Percentiles rank a stretch among this genome's conserved stretches.
These are phyloP conservation scores for Fraxinus greggii DNA, from an alignment of 305 asterid species.

Conservation along the genomic window DNA sequence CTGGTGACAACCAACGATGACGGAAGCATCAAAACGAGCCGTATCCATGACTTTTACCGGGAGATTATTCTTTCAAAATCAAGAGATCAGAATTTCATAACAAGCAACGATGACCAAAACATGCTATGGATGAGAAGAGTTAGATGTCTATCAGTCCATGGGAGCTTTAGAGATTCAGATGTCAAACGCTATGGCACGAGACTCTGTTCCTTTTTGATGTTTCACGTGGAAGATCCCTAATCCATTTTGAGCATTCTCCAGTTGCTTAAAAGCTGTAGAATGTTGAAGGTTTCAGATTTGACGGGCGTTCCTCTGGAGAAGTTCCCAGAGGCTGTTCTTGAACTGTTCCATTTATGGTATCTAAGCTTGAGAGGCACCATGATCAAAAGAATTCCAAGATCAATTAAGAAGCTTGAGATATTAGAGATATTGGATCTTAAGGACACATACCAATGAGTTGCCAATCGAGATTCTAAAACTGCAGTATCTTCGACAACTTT, in stretches of 20 bases:
- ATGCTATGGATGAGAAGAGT: background rate
- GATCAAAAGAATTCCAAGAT: slow-evolving; percentile 22
- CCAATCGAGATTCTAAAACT: slow-evolving; percentile 21
- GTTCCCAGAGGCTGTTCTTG: slow-evolving; percentile 24
- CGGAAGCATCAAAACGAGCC: background rate
- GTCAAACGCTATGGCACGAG: background rate
- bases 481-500: slow-evolving; percentile 16
- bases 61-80: slow-evolving; percentile 11
- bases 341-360: slow-evolving; percentile 21
- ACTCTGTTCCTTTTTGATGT: background rate
- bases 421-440: slow-evolving; percentile 21
- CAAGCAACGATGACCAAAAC: background rate
- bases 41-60: slow-evolving; percentile 16
- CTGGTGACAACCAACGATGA: background rate
- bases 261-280: slow-evolving; percentile 5
- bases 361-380: slow-evolving; percentile 22
- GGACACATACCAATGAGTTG: background rate
- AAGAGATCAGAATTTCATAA: background rate
- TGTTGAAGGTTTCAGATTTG: slow-evolving; percentile 28
- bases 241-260: background rate
- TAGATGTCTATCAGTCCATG: slow-evolving; percentile 21
- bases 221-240: slow-evolving; percentile 1
- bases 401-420: slow-evolving; percentile 23
- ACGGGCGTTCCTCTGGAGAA: background rate
- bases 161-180: background rate